Conservation (phyloP, 306 rosid genomes). For the Begonia masoniana region DNA sequence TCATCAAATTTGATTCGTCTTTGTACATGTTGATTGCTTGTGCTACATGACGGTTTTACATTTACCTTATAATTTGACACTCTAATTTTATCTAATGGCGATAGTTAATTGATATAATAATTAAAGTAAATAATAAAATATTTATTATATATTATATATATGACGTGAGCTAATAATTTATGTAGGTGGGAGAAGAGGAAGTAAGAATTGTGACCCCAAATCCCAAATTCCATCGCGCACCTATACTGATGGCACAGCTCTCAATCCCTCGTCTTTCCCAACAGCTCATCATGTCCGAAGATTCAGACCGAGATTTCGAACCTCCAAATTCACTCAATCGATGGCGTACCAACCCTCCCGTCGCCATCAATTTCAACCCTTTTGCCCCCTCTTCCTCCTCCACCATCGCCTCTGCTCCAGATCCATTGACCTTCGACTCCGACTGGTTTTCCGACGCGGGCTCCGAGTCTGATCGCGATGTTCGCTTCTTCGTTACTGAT, state of each 20-base stretch:
- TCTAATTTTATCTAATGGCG: too few relatives aligned
- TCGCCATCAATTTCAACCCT: constrained; percentile 25
- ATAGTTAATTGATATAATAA: too few relatives aligned
- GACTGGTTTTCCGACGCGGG: constrained; percentile 41
- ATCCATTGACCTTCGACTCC: constrained; percentile 15
- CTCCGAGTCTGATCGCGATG: constrained; percentile 41
- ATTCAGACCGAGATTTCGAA: constrained; percentile 5
- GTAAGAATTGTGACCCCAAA: background rate
- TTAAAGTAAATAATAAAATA: too few relatives aligned
- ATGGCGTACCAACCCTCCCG: constrained; percentile 8
- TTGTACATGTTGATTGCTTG: too few relatives aligned
- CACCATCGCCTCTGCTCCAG: constrained; percentile 22
- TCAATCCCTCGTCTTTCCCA: constrained; percentile 2
- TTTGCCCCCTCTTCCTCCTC: constrained; percentile 15
- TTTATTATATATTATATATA: too few relatives aligned
- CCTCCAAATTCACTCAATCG: constrained; percentile 7
- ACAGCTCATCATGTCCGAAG: constrained; percentile 3
- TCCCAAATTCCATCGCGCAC: background rate
- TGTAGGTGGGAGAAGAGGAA: too few relatives aligned
- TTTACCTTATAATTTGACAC: too few relatives aligned
- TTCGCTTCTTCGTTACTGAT: constrained; percentile 62
- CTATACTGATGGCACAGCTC: background rate
- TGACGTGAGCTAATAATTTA: too few relatives aligned
- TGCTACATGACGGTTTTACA: too few relatives aligned
- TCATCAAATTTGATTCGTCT: too few relatives aligned